Percentiles rank a stretch among this genome's conserved stretches.
phyloP scores from a whole-genome alignment of 768 basidiomycete genomes.

The Kwoniella sp. region DNA sequence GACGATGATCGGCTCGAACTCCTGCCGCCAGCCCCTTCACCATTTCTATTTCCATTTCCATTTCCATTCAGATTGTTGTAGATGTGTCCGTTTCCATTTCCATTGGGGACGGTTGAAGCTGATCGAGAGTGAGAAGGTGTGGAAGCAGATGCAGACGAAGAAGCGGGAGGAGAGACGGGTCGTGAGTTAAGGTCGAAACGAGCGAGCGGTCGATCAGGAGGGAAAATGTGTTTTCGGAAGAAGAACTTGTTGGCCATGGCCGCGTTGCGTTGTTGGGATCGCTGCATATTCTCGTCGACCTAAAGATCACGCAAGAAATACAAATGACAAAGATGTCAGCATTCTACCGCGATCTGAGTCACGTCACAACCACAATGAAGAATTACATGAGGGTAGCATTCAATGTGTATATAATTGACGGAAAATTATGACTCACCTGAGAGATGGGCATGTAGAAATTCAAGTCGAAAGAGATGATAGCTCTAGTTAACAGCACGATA shows the following conservation, averaged over 20 bases:
- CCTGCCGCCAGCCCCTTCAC: neutral
- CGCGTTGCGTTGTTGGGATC: slow-evolving; percentile 83
- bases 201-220: slow-evolving; percentile 58
- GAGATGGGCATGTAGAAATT: slow-evolving; percentile 98
- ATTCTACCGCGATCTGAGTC: neutral
- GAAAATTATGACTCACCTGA: slow-evolving; percentile 77
- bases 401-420: neutral
- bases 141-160: slow-evolving; percentile 8
- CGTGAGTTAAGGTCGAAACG: slow-evolving; percentile 44
- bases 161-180: slow-evolving; percentile 40
- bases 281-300: slow-evolving; percentile 96
- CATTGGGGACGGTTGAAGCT: neutral
- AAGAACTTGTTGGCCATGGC: slow-evolving; percentile 73
- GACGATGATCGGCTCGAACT: slow-evolving; percentile 13
- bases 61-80: neutral
- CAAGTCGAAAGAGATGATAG: slow-evolving; percentile 84
- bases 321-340: slow-evolving; percentile 5
- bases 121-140: slow-evolving; percentile 7
- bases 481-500: slow-evolving; percentile 88
- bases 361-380: too few relatives aligned
- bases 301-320: slow-evolving; percentile 50
- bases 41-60: neutral
- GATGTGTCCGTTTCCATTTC: too few relatives aligned
- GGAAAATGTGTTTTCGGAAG: slow-evolving; percentile 85
- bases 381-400: too few relatives aligned